These are phyloP conservation scores for Lodderomyces parapsilosis DNA, from an alignment of 1,139 yeast species.

Conservation along the genomic window DNA sequence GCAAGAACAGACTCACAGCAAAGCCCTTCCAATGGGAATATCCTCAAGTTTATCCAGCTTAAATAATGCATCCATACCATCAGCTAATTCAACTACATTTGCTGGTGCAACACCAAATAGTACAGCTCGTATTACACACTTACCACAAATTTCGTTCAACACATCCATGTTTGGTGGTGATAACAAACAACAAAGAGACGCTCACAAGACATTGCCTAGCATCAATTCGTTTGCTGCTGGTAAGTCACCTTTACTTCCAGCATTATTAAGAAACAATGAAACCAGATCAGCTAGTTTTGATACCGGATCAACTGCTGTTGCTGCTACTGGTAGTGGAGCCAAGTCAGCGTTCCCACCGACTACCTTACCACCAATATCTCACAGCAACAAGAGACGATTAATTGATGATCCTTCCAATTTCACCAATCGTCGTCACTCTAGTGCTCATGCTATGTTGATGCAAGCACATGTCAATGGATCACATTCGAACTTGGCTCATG, in stretches of 20 bases:
- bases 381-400: slow-evolving; percentile 25
- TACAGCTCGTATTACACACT: slow-evolving; percentile 12
- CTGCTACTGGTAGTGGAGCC: background rate
- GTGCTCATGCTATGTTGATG: slow-evolving; percentile 22
- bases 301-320: slow-evolving; percentile 15
- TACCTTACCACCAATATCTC: slow-evolving; percentile 23
- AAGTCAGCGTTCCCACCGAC: slow-evolving; percentile 6
- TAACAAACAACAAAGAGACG: slow-evolving; percentile 15
- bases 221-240: slow-evolving; percentile 5
- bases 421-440: slow-evolving; percentile 25
- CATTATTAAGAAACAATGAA: background rate
- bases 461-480: slow-evolving; percentile 17
- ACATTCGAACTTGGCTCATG: slow-evolving; percentile 19
- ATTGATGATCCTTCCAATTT: slow-evolving; percentile 25
- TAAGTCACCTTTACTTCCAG: slow-evolving; percentile 12
- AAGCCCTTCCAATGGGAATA: background rate
- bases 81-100: background rate
- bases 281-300: slow-evolving; percentile 37
- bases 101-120: too few relatives aligned
- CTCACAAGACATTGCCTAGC: slow-evolving; percentile 7
- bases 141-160: slow-evolving; percentile 32
- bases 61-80: background rate
- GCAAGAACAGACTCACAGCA: slow-evolving; percentile 5
- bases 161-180: slow-evolving; percentile 35
- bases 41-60: slow-evolving; percentile 2